Evolutionary conservation across 1,284 basidiomycete species (phyloP).

Genomic region (Bjerkandera adusta): DNA sequence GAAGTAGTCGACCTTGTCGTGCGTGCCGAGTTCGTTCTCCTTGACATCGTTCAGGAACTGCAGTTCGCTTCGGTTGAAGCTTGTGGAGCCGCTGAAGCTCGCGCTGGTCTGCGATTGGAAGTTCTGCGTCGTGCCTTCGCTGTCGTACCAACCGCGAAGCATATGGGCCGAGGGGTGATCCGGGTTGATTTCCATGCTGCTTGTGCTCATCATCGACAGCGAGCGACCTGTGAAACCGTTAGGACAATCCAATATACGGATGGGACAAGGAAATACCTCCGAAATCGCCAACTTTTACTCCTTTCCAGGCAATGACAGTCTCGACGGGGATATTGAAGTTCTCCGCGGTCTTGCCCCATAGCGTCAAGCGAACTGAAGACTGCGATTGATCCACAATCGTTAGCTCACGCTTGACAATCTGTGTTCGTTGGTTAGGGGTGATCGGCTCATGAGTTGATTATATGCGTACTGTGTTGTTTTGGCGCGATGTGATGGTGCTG

Average conservation of each 20-base stretch:
- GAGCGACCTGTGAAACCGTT: constrained; percentile 55
- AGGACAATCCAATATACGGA: constrained; percentile 6
- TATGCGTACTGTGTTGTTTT: constrained; percentile 60
- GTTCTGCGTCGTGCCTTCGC: constrained; percentile 53
- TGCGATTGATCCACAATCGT: constrained; percentile 85
- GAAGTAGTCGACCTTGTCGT: constrained; percentile 85
- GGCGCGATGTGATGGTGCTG: constrained; percentile 71
- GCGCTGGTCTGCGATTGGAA: constrained; percentile 73
- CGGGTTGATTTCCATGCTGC: constrained; percentile 82
- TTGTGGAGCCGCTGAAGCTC: constrained; percentile 35
- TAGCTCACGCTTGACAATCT: constrained; percentile 88
- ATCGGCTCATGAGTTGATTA: too few relatives aligned
- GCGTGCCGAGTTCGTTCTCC: constrained; percentile 73
- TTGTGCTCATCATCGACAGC: constrained; percentile 69
- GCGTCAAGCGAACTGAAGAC: constrained; percentile 81
- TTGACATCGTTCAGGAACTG: constrained; percentile 84
- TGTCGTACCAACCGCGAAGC: constrained; percentile 92
- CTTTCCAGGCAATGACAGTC: constrained; percentile 91
- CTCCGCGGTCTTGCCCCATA: constrained; percentile 98
- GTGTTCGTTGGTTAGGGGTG: not conserved
- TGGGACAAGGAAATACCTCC: constrained; percentile 71
- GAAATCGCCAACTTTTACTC: constrained; percentile 94
- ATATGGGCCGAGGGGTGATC: constrained; percentile 86
- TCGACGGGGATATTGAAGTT: constrained; percentile 59
- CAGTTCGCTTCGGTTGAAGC: constrained; percentile 70